These are phyloP conservation scores for Diaporthe nobilis DNA, from an alignment of 2,329 filamentous ascomycete species.

Conservation along the genomic window DNA sequence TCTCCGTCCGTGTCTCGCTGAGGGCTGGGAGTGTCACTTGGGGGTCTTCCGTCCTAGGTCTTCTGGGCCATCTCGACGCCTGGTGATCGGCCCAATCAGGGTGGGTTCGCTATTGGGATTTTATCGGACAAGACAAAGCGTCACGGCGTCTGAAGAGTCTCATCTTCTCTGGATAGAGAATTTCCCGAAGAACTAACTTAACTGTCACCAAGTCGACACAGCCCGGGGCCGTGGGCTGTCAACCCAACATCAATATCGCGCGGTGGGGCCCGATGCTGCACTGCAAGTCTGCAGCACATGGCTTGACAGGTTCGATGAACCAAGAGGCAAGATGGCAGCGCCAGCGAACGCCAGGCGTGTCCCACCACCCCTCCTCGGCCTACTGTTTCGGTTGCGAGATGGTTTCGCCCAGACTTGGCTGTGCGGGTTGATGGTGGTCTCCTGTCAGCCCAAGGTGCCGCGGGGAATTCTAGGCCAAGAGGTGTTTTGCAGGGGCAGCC, in stretches of 20 bases:
- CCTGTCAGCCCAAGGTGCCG: conserved; percentile 26
- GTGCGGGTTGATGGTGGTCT: conserved; percentile 18
- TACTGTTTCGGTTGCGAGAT: conserved; percentile 16
- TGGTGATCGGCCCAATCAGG: conserved; percentile 21
- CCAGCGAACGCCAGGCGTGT: background rate
- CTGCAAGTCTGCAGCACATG: conserved; percentile 17
- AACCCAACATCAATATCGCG: conserved; percentile 23
- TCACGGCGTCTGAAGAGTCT: conserved; percentile 5
- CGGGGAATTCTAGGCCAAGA: conserved; percentile 25
- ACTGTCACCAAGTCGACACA: conserved; percentile 3
- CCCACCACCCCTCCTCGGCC: background rate
- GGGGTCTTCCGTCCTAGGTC: background rate
- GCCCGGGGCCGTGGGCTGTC: conserved; percentile 7
- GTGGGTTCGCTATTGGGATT: background rate
- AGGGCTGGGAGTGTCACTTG: conserved; percentile 11
- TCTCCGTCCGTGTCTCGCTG: conserved; percentile 24
- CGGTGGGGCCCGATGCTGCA: conserved; percentile 8
- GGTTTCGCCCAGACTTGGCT: conserved; percentile 29
- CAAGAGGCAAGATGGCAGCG: background rate
- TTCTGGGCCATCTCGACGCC: background rate
- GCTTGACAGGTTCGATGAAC: conserved; percentile 7
- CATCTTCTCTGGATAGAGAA: conserved; percentile 13
- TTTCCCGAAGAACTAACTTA: conserved; percentile 17
- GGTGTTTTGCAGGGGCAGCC: conserved; percentile 25
- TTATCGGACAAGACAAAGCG: conserved; percentile 24